Percentiles rank a stretch among this genome's conserved stretches.
Evolutionary conservation across 805 yeast genomes (phyloP).

Genomic region (Saccharomycopsis amapae): DNA sequence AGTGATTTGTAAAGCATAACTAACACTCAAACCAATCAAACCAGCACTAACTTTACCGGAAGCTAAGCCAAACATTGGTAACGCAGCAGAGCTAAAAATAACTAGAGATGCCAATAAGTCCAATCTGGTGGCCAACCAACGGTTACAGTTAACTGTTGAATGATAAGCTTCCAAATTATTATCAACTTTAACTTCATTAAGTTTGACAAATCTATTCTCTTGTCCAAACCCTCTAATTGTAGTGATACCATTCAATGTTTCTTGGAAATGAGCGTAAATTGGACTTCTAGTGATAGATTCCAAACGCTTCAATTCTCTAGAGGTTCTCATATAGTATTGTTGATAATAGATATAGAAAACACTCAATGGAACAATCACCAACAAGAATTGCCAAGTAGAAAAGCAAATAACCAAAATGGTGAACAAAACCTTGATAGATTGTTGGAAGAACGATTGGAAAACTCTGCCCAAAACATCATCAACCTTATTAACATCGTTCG

Average conservation of each 20-base stretch:
- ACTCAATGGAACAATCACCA: constrained; percentile 64
- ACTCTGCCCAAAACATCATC: constrained; percentile 74
- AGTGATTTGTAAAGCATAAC: constrained; percentile 89
- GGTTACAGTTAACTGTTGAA: constrained; percentile 86
- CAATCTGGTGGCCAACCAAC: constrained; percentile 95
- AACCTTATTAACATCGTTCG: constrained; percentile 82
- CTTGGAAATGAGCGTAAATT: constrained; percentile 79
- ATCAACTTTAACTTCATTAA: constrained; percentile 69
- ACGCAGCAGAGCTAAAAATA: constrained; percentile 77
- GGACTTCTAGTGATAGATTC: constrained; percentile 79
- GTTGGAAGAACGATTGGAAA: constrained; percentile 59
- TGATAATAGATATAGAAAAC: constrained; percentile 64
- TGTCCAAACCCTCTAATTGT: constrained; percentile 72
- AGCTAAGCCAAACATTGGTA: constrained; percentile 63
- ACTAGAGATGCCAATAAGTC: constrained; percentile 88
- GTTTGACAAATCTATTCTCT: constrained; percentile 50
- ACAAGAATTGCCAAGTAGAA: constrained; percentile 81
- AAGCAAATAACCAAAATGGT: constrained; percentile 73
- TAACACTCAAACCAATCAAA: constrained; percentile 85
- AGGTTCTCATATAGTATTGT: constrained; percentile 66
- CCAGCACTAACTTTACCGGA: constrained; percentile 79
- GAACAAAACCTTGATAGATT: constrained; percentile 56
- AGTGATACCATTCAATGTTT: constrained; percentile 66
- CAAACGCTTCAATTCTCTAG: constrained; percentile 76
- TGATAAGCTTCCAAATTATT: constrained; percentile 86